Conservation (phyloP, 73 alveolate genomes). For the Tetrahymena elliotti region DNA sequence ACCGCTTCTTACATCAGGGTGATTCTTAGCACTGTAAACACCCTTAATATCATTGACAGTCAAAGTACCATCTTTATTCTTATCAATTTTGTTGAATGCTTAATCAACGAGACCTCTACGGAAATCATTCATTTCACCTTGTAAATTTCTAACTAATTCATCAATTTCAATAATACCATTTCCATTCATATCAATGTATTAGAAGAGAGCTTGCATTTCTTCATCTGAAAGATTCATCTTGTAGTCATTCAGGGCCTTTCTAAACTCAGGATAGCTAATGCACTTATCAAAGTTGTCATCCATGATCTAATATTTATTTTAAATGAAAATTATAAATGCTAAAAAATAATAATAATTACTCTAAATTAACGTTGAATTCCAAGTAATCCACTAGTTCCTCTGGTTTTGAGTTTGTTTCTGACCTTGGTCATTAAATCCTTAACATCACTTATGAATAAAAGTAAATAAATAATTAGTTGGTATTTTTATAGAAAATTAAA, state of each 20-base stretch:
- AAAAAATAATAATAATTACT: neutral
- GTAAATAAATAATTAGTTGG: neutral
- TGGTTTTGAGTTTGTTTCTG: slow-evolving; percentile 37
- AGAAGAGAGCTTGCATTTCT: slow-evolving; percentile 5
- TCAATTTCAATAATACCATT: slow-evolving; percentile 25
- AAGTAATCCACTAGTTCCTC: slow-evolving; percentile 60
- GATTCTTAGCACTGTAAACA: slow-evolving; percentile 48
- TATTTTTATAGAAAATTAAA: too few relatives aligned
- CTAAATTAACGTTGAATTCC: slow-evolving; percentile 51
- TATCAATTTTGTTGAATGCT: slow-evolving; percentile 51
- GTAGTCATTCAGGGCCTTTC: slow-evolving; percentile 5
- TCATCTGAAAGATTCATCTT: neutral
- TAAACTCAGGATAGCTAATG: slow-evolving; percentile 4
- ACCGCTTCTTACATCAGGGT: slow-evolving; percentile 52
- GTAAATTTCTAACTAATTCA: slow-evolving; percentile 7
- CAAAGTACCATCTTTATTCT: slow-evolving; percentile 55
- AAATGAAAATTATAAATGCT: neutral
- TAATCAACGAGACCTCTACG: slow-evolving; percentile 19
- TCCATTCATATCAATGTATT: slow-evolving; percentile 15
- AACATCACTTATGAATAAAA: neutral
- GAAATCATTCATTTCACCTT: slow-evolving; percentile 13
- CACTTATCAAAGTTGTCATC: slow-evolving; percentile 11
- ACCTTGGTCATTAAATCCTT: slow-evolving; percentile 12
- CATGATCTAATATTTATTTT: slow-evolving; percentile 34
- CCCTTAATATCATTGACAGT: slow-evolving; percentile 36